Evolutionary conservation across 2,329 filamentous ascomycete species (phyloP).

Genomic region (Akanthomyces lecanii): DNA sequence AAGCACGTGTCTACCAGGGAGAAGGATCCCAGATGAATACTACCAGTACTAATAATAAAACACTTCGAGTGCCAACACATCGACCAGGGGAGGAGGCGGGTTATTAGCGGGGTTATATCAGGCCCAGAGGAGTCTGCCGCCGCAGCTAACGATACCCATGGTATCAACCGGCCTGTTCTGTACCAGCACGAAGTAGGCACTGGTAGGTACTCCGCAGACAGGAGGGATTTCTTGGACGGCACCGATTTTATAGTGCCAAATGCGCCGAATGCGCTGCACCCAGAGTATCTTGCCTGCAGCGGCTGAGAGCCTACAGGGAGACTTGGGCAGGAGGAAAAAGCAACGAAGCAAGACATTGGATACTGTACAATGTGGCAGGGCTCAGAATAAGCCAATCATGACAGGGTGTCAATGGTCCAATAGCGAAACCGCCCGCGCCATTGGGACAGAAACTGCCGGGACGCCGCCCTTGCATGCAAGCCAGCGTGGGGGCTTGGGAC

Average conservation of each 20-base stretch:
- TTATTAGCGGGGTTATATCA: not conserved
- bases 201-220: no score
- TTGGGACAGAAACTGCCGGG: slow-evolving; percentile 15
- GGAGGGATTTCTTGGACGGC: no score
- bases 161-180: no score
- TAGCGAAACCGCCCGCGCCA: slow-evolving; percentile 9
- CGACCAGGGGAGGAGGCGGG: not conserved
- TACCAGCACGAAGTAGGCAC: no score
- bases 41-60: not conserved
- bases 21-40: not conserved
- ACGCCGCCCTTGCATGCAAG: slow-evolving; percentile 12
- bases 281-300: not conserved
- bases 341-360: slow-evolving; percentile 4
- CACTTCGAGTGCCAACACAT: not conserved
- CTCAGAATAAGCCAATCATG: not conserved
- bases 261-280: not conserved
- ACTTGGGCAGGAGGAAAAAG: not conserved
- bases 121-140: not conserved
- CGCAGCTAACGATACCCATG: no score
- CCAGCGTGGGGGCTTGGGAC: not conserved
- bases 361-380: not conserved
- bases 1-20: not conserved
- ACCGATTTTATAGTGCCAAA: not conserved
- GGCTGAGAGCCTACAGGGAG: not conserved
- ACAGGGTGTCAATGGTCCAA: not conserved